A percentile compares a stretch with the other conserved stretches of the same genome.
These are phyloP conservation scores for Stylosanthes scabra DNA, from an alignment of 331 rosid genomes.

Conservation along the genomic window DNA sequence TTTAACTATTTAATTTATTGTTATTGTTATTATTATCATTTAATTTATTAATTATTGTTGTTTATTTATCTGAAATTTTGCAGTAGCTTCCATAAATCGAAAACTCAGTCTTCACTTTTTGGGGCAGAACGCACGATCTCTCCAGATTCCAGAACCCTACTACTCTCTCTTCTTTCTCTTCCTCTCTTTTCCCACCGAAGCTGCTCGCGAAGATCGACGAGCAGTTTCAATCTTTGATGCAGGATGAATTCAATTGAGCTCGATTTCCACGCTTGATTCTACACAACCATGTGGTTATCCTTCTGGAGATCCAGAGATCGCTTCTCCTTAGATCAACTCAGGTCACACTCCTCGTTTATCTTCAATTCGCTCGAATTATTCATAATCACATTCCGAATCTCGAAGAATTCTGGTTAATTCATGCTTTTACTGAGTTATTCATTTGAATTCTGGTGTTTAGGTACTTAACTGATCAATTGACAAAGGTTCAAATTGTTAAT, in stretches of 20 bases:
- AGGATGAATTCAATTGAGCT: conserved; percentile 42
- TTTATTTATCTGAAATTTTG: too few species aligned
- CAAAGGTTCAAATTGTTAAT: conserved; percentile 67
- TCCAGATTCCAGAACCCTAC: conserved; percentile 37
- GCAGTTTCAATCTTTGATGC: conserved; percentile 40
- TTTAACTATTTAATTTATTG: too few species aligned
- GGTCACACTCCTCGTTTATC: conserved; percentile 43
- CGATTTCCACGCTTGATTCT: conserved; percentile 44
- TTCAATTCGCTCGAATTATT: not conserved
- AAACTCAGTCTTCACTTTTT: not conserved
- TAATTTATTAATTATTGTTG: too few species aligned
- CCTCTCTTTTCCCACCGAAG: conserved; percentile 29
- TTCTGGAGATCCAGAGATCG: conserved; percentile 88
- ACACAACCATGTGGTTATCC: conserved; percentile 77
- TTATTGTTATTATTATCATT: not conserved
- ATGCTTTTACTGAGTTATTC: not conserved
- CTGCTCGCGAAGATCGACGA: conserved; percentile 48
- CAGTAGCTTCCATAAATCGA: not conserved
- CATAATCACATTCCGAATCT: conserved; percentile 3
- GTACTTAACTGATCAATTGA: conserved; percentile 77
- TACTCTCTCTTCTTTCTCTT: not conserved
- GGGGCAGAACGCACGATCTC: conserved; percentile 25
- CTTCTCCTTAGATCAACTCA: conserved; percentile 82
- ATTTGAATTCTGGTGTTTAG: conserved; percentile 42
- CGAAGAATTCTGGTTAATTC: not conserved